phyloP scores from a whole-genome alignment of 495 filamentous ascomycete species.

The Lasiosphaeris hirsuta region DNA sequence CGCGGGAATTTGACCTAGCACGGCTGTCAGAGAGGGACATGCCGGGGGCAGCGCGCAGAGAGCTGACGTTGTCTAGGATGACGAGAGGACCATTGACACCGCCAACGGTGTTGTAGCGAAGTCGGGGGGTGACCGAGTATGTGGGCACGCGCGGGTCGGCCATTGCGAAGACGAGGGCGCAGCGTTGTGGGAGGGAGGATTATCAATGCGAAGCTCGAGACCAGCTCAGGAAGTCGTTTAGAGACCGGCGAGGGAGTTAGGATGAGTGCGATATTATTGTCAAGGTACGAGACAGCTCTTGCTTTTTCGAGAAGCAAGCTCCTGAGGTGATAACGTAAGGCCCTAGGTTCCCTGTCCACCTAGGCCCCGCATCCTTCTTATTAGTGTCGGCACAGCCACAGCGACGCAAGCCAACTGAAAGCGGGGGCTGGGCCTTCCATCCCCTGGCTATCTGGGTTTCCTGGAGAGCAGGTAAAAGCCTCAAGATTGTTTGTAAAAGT shows the following conservation, averaged over 20 bases:
- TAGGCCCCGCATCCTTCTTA: constrained; percentile 20
- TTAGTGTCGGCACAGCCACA: constrained; percentile 22
- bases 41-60: not conserved
- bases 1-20: constrained; percentile 88
- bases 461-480: too few species aligned
- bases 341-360: constrained; percentile 4
- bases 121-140: constrained; percentile 72
- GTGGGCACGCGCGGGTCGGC: constrained; percentile 77
- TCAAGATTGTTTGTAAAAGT: too few species aligned
- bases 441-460: too few species aligned
- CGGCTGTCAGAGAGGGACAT: constrained; percentile 28
- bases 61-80: constrained; percentile 84
- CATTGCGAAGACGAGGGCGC: constrained; percentile 43
- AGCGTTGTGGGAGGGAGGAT: not conserved
- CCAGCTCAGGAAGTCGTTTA: constrained; percentile 16
- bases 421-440: not conserved
- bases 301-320: constrained; percentile 26
- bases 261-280: constrained; percentile 12
- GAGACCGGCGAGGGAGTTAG: constrained; percentile 1
- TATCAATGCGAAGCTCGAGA: constrained; percentile 16
- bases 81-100: constrained; percentile 98
- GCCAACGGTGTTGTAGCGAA: constrained; percentile 97
- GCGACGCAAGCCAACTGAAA: constrained; percentile 14
- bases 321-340: constrained; percentile 18
- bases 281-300: constrained; percentile 20